These are phyloP conservation scores for Ascochyta rabiei DNA, from an alignment of 2,329 filamentous ascomycete species.

Conservation along the genomic window DNA sequence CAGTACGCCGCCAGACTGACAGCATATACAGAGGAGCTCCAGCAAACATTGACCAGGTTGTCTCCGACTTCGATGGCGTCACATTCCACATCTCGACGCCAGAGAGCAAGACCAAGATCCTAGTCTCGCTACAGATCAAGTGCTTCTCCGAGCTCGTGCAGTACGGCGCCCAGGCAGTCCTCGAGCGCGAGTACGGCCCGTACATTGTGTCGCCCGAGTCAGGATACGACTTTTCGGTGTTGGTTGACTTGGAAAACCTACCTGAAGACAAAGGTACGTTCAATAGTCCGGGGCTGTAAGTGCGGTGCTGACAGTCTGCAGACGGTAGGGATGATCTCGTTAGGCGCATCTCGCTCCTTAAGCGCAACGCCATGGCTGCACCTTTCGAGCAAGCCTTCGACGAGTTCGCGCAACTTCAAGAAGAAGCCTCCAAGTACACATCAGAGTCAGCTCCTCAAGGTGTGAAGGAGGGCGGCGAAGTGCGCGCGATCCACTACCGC, in stretches of 20 bases:
- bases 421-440: slow-evolving; percentile 90
- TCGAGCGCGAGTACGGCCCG: slow-evolving; percentile 91
- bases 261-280: slow-evolving; percentile 74
- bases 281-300: background rate
- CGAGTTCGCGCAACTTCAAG: slow-evolving; percentile 83
- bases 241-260: slow-evolving; percentile 85
- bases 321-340: slow-evolving; percentile 88
- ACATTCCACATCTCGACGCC: slow-evolving; percentile 98
- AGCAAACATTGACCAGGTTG: slow-evolving; percentile 92
- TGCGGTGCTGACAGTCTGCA: slow-evolving; percentile 44
- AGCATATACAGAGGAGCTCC: slow-evolving; percentile 71
- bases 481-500: slow-evolving; percentile 97
- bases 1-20: slow-evolving; percentile 45
- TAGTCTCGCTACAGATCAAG: slow-evolving; percentile 92
- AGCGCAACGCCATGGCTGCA: slow-evolving; percentile 98
- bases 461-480: slow-evolving; percentile 83
- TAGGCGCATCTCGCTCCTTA: slow-evolving; percentile 84
- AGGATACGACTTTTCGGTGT: slow-evolving; percentile 94
- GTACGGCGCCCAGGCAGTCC: slow-evolving; percentile 89
- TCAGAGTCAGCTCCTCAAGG: slow-evolving; percentile 94
- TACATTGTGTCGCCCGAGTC: slow-evolving; percentile 87
- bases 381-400: slow-evolving; percentile 97
- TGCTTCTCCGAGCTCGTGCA: slow-evolving; percentile 91
- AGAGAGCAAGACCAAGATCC: slow-evolving; percentile 89
- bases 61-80: slow-evolving; percentile 98